Conservation (phyloP, 768 basidiomycete species). For the Gloeostereum incarnatum region DNA sequence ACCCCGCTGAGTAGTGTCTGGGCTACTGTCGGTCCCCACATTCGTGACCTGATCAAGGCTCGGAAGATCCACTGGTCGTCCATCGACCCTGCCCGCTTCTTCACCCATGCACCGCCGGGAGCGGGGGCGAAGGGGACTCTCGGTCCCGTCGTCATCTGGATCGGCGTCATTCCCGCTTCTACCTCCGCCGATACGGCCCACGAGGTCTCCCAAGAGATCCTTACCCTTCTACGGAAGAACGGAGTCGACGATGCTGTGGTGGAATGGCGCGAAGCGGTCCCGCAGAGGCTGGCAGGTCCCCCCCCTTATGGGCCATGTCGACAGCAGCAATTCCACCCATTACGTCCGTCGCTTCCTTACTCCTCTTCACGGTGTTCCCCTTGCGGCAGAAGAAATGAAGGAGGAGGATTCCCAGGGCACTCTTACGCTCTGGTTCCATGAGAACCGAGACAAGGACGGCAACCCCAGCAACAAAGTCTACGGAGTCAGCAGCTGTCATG, state of each 20-base stretch:
- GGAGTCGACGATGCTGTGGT: slow-evolving; percentile 23
- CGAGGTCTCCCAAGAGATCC: slow-evolving; percentile 23
- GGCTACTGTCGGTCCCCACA: slow-evolving; percentile 26
- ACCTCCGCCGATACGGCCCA: slow-evolving; percentile 25
- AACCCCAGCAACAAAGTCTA: slow-evolving; percentile 17
- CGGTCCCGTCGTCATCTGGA: slow-evolving; percentile 28
- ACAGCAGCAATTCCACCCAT: slow-evolving; percentile 15
- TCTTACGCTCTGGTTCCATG: slow-evolving; percentile 16
- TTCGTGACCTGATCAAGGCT: slow-evolving; percentile 23
- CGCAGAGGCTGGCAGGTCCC: slow-evolving; percentile 14
- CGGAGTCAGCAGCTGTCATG: slow-evolving; percentile 16
- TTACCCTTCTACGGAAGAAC: slow-evolving; percentile 21
- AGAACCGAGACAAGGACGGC: slow-evolving; percentile 15
- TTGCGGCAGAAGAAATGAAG: slow-evolving; percentile 15
- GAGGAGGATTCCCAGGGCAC: slow-evolving; percentile 16
- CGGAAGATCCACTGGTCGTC: slow-evolving; percentile 15
- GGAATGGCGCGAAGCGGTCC: slow-evolving; percentile 26
- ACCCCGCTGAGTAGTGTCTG: slow-evolving; percentile 31
- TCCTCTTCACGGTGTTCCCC: slow-evolving; percentile 20
- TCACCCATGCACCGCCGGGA: slow-evolving; percentile 16
- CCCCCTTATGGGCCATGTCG: slow-evolving; percentile 12
- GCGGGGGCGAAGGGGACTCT: slow-evolving; percentile 19
- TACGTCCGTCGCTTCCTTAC: slow-evolving; percentile 20
- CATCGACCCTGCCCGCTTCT: slow-evolving; percentile 24
- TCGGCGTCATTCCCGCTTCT: slow-evolving; percentile 22